Evolutionary conservation across 1,284 basidiomycete species (phyloP).

Genomic region (Phlebopus sp.): DNA sequence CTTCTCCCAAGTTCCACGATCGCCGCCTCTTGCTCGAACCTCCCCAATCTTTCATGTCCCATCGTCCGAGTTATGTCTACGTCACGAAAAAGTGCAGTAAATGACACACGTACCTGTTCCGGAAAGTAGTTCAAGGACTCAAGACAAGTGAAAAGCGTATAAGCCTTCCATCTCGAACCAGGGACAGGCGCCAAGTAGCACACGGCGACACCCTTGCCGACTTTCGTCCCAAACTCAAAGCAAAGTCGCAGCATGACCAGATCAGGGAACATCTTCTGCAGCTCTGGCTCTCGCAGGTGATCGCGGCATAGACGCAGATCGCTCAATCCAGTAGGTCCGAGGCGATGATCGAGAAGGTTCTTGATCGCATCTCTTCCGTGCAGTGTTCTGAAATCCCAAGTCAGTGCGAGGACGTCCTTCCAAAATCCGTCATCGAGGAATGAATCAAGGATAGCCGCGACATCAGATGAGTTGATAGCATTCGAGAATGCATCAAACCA

Average conservation of each 20-base stretch:
- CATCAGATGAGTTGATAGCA: constrained; percentile 28
- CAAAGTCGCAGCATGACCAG: constrained; percentile 22
- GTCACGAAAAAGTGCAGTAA: background rate
- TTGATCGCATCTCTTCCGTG: constrained; percentile 22
- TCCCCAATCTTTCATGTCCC: constrained; percentile 12
- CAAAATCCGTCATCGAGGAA: constrained; percentile 31
- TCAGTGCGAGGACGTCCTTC: constrained; percentile 26
- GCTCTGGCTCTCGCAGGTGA: constrained; percentile 18
- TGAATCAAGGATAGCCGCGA: constrained; percentile 22
- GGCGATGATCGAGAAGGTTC: constrained; percentile 22
- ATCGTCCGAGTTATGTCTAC: background rate
- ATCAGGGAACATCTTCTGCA: constrained; percentile 24
- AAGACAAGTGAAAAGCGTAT: constrained; percentile 42
- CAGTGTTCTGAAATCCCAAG: constrained; percentile 30
- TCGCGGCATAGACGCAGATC: constrained; percentile 20
- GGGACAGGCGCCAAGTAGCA: constrained; percentile 6
- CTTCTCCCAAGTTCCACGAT: constrained; percentile 17
- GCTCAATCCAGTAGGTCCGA: constrained; percentile 33
- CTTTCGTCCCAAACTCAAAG: constrained; percentile 26
- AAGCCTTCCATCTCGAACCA: constrained; percentile 20
- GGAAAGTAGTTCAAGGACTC: constrained; percentile 44
- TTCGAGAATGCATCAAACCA: constrained; percentile 34
- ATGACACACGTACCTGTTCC: constrained; percentile 27
- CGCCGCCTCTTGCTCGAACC: constrained; percentile 5
- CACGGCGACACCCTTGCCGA: constrained; percentile 20